Conservation (phyloP, 169 alveolate species). For the Cryptosporidium andersoni region DNA sequence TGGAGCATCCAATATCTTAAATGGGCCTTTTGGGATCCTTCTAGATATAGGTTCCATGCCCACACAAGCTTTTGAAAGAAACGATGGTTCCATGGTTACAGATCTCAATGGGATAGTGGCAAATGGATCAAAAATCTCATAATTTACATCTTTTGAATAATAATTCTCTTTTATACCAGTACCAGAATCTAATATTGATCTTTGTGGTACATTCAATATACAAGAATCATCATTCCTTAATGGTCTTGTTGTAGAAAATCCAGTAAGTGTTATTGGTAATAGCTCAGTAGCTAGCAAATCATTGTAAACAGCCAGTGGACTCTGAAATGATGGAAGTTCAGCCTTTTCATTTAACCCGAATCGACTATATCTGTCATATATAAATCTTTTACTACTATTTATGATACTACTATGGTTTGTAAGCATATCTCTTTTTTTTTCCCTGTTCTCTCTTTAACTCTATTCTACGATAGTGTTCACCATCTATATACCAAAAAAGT, state of each 20-base stretch:
- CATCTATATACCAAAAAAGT: too few species aligned
- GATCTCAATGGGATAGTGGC: slow-evolving; percentile 68
- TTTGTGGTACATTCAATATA: slow-evolving; percentile 18
- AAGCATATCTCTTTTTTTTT: too few species aligned
- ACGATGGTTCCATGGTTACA: slow-evolving; percentile 65
- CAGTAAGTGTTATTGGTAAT: slow-evolving; percentile 48
- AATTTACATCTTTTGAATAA: slow-evolving; percentile 12
- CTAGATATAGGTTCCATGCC: slow-evolving; percentile 67
- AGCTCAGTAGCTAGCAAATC: slow-evolving; percentile 59
- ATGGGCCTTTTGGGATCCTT: slow-evolving; percentile 73
- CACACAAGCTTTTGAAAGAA: slow-evolving; percentile 37
- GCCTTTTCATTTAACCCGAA: slow-evolving; percentile 24
- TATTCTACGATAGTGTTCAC: too few species aligned
- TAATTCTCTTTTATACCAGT: slow-evolving; percentile 11
- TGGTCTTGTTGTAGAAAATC: slow-evolving; percentile 24
- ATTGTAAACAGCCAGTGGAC: slow-evolving; percentile 30
- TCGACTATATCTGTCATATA: slow-evolving; percentile 48
- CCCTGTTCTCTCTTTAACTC: too few species aligned
- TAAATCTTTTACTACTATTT: slow-evolving; percentile 18
- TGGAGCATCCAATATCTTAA: slow-evolving; percentile 91
- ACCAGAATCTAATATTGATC: slow-evolving; percentile 12
- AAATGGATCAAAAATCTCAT: slow-evolving; percentile 63
- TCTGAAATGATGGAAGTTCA: slow-evolving; percentile 8
- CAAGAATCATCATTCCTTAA: slow-evolving; percentile 30
- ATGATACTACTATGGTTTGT: background rate